These are phyloP conservation scores for Phoma sp. DNA, from an alignment of 2,329 filamentous ascomycete species.

Conservation along the genomic window DNA sequence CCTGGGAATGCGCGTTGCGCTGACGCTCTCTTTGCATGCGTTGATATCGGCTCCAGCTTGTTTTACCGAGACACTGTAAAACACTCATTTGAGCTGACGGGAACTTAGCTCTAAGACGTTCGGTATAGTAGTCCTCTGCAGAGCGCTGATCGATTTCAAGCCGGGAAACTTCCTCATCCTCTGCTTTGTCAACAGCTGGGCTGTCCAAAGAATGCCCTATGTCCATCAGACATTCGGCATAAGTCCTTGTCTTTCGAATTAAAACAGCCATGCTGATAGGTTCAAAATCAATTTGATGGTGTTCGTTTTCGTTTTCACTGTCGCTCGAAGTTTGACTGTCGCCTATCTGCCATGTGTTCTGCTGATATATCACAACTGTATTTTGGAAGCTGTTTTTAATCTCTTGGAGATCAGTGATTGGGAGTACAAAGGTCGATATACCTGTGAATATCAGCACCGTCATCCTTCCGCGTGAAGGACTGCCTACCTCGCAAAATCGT, in stretches of 20 bases:
- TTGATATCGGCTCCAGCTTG: constrained; percentile 29
- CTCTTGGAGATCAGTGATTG: background rate
- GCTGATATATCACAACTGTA: background rate
- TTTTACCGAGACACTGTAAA: constrained; percentile 22
- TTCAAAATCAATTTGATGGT: background rate
- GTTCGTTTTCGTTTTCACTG: constrained; percentile 16
- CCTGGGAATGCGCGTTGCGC: constrained; percentile 2
- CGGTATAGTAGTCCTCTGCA: constrained; percentile 27
- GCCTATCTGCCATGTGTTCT: background rate
- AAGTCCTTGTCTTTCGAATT: constrained; percentile 17
- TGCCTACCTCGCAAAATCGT: background rate
- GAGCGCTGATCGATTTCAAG: constrained; percentile 12
- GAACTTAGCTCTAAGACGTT: constrained; percentile 23
- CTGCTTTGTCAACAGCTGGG: constrained; percentile 24
- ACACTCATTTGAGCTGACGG: constrained; percentile 15
- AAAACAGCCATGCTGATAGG: background rate
- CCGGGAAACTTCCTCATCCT: constrained; percentile 10
- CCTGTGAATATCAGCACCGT: background rate
- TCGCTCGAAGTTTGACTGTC: background rate
- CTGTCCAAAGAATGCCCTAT: constrained; percentile 22
- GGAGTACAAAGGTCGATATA: background rate
- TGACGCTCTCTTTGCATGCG: constrained; percentile 24
- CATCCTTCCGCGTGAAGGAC: background rate
- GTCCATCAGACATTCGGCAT: constrained; percentile 25
- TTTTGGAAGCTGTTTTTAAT: background rate